Percentiles rank a stretch among this genome's conserved stretches.
Conservation (phyloP, 2,329 filamentous ascomycete genomes). For the Cladophialophora exuberans region DNA sequence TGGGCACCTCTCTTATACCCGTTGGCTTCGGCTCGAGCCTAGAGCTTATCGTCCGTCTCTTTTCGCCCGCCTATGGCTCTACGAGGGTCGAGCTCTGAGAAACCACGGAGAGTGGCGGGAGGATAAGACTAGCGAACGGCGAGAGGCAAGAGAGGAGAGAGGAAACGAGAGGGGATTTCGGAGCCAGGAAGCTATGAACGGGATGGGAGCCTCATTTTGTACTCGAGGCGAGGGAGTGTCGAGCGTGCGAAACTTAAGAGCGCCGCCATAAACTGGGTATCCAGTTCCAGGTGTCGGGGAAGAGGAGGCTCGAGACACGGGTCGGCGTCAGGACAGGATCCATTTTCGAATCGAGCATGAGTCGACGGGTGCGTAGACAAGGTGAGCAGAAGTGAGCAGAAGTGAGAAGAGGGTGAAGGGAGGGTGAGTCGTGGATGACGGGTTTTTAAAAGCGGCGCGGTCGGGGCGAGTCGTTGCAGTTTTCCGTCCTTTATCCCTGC, state of each 20-base stretch:
- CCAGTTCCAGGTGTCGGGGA: too few species aligned
- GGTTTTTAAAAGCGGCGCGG: not conserved
- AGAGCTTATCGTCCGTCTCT: not conserved
- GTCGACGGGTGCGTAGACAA: too few species aligned
- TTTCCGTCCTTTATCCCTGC: too few species aligned
- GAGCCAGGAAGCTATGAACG: not conserved
- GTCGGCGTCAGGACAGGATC: too few species aligned
- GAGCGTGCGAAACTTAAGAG: not conserved
- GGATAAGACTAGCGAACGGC: too few species aligned
- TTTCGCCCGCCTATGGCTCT: not conserved
- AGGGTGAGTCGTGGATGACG: not conserved
- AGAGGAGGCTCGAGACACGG: too few species aligned
- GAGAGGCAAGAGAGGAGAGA: too few species aligned
- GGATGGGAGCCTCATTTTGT: not conserved
- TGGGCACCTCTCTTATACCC: not conserved
- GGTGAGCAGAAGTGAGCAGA: not conserved
- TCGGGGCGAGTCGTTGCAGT: not conserved
- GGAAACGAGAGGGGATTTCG: not conserved
- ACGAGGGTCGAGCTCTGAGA: not conserved
- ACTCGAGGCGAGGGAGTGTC: not conserved
- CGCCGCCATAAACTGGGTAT: too few species aligned
- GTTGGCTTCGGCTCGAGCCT: not conserved
- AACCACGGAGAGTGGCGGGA: too few species aligned
- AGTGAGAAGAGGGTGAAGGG: not conserved
- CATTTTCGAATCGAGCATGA: too few species aligned